Evolutionary conservation across 345 rosid genomes (phyloP).

Genomic region (Mallotus nudiflorus): DNA sequence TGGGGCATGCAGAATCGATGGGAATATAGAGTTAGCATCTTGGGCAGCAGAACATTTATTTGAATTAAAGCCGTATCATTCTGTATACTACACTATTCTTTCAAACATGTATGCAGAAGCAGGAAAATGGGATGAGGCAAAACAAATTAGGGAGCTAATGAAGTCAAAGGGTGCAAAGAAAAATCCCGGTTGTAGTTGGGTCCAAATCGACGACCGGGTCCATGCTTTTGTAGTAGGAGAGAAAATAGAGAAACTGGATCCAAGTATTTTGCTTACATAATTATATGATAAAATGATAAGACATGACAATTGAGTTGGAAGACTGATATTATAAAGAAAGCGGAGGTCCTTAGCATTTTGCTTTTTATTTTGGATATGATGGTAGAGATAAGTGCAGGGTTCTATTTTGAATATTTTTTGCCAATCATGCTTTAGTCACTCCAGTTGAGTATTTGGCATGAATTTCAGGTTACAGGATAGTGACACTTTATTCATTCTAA

Average conservation of each 20-base stretch:
- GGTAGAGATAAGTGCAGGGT: no score
- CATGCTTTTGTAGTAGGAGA: constrained; percentile 44
- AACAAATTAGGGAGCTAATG: constrained; percentile 47
- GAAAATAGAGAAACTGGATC: constrained; percentile 24
- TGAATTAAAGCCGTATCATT: constrained; percentile 45
- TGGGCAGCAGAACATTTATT: constrained; percentile 57
- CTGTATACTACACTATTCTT: neutral
- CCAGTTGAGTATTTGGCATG: no score
- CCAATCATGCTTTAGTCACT: no score
- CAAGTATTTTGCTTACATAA: constrained; percentile 13
- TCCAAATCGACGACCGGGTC: constrained; percentile 35
- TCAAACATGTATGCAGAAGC: no score
- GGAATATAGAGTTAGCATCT: constrained; percentile 43
- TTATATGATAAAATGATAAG: constrained; percentile 4
- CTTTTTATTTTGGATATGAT: no score
- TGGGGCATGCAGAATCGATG: constrained; percentile 49
- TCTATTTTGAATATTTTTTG: no score
- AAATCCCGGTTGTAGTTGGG: constrained; percentile 58
- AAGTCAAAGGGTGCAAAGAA: constrained; percentile 46
- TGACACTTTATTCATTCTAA: no score
- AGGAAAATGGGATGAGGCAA: neutral
- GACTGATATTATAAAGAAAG: no score
- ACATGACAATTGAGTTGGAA: neutral
- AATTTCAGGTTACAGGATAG: no score
- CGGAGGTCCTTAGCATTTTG: no score